Conservation (phyloP, 1,284 basidiomycete genomes). For the Papiliotrema laurentii region DNA sequence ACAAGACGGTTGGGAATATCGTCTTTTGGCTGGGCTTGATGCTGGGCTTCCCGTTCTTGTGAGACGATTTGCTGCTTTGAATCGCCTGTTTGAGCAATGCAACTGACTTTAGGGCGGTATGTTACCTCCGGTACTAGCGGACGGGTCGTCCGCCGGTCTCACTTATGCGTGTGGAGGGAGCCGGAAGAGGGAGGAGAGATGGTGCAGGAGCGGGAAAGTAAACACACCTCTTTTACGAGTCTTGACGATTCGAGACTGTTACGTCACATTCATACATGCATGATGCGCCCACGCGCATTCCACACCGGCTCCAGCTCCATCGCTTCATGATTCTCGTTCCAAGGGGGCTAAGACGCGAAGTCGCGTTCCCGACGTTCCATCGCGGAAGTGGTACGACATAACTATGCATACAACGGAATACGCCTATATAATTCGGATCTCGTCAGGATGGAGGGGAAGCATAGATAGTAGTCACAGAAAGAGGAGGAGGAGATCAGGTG, state of each 20-base stretch:
- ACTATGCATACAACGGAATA: too few species aligned
- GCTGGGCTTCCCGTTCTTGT: constrained; percentile 86
- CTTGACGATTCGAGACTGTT: background rate
- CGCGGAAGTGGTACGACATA: too few species aligned
- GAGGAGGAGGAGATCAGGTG: too few species aligned
- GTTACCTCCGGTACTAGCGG: background rate
- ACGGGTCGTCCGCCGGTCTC: background rate
- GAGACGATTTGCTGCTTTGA: constrained; percentile 52
- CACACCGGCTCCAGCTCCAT: too few species aligned
- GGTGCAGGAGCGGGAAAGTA: background rate
- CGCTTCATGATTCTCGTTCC: too few species aligned
- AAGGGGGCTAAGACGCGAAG: too few species aligned
- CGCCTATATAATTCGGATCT: too few species aligned
- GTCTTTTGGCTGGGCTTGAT: constrained; percentile 85
- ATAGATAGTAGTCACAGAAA: too few species aligned
- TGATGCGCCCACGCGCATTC: background rate
- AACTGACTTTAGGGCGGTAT: constrained; percentile 2
- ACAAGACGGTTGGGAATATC: constrained; percentile 66
- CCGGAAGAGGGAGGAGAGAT: background rate
- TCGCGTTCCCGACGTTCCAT: too few species aligned
- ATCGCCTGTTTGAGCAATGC: background rate
- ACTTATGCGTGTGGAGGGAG: background rate
- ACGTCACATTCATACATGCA: background rate
- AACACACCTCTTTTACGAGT: background rate
- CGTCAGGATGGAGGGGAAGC: too few species aligned